Evolutionary conservation across 202 grass and related monocot genomes (phyloP).

Genomic region (Tripidium arundinaceum): DNA sequence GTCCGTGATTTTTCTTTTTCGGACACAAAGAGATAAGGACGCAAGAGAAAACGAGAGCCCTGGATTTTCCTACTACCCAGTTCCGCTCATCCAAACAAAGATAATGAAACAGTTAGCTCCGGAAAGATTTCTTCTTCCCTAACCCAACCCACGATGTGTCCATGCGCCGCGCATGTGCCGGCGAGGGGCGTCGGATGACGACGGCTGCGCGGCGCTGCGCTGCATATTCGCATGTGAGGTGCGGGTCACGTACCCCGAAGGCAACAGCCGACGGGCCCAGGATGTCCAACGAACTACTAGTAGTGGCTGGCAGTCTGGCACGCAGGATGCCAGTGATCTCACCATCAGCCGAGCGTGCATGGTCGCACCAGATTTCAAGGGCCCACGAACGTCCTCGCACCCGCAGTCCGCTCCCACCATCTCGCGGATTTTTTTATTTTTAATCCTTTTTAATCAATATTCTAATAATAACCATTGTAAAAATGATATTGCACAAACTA

Average conservation of each 20-base stretch:
- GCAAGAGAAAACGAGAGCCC: neutral
- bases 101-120: neutral
- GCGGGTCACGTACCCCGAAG: slow-evolving; percentile 10
- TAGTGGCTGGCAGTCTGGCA: neutral
- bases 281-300: neutral
- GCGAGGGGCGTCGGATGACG: slow-evolving; percentile 19
- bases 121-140: neutral
- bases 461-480: too few relatives aligned
- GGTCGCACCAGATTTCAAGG: slow-evolving; percentile 23
- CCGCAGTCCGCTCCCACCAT: neutral
- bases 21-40: neutral
- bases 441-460: too few relatives aligned
- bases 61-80: neutral
- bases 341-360: neutral
- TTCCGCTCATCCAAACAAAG: neutral
- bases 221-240: slow-evolving; percentile 51
- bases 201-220: slow-evolving; percentile 20
- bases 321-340: neutral
- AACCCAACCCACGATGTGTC: neutral
- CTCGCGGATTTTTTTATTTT: too few relatives aligned
- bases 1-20: neutral
- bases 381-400: neutral
- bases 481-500: too few relatives aligned
- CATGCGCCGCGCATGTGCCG: slow-evolving; percentile 21
- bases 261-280: neutral